A percentile compares a stretch with the other conserved stretches of the same genome.
Conservation (phyloP, 2,329 filamentous ascomycete genomes). For the Fusarium circinatum region DNA sequence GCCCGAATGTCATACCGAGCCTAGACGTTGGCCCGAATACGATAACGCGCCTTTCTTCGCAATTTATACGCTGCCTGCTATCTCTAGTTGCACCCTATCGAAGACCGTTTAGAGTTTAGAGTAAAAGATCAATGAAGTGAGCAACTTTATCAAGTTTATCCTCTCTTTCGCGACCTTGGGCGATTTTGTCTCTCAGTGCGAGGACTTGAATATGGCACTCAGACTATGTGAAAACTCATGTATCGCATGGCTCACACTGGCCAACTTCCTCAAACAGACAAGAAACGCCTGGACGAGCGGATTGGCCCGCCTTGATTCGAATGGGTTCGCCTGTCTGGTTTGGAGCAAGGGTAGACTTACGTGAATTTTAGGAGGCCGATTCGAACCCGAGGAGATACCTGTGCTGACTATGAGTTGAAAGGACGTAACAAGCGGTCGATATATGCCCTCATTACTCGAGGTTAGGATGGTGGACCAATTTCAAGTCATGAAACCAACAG, state of each 20-base stretch:
- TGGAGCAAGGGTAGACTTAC: too few species aligned
- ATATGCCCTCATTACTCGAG: too few species aligned
- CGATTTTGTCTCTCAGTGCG: not conserved
- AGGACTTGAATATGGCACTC: not conserved
- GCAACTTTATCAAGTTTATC: not conserved
- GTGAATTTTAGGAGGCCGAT: too few species aligned
- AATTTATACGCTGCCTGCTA: too few species aligned
- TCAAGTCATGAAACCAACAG: not conserved
- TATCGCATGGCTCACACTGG: not conserved
- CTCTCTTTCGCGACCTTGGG: not conserved
- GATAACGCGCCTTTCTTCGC: not conserved
- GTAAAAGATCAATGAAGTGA: rapidly evolving
- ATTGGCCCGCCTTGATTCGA: not conserved
- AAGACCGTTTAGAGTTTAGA: rapidly evolving
- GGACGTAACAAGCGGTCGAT: too few species aligned
- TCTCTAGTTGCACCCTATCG: too few species aligned
- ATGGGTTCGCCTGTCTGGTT: too few species aligned
- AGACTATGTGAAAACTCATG: not conserved
- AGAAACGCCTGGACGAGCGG: rapidly evolving
- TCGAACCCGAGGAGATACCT: too few species aligned
- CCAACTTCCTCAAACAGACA: not conserved
- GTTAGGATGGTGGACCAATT: too few species aligned
- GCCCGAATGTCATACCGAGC: not conserved
- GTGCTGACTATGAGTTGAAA: too few species aligned
- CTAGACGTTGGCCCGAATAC: not conserved